Evolutionary conservation across 306 rosid genomes (phyloP).

Genomic region (Dryas drummondii): DNA sequence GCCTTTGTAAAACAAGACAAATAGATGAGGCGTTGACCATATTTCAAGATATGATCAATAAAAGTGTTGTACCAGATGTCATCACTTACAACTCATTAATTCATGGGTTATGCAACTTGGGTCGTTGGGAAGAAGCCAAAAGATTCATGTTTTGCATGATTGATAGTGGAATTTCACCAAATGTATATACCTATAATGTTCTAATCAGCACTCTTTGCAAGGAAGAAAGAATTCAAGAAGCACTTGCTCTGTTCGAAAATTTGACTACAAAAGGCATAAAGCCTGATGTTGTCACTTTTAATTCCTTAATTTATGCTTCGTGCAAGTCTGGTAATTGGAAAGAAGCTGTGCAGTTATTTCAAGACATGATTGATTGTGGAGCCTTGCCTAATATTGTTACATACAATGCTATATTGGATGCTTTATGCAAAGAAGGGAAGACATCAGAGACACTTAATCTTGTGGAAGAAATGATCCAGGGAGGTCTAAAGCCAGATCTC

Average conservation of each 20-base stretch:
- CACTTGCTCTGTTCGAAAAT: neutral
- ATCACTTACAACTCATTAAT: too few relatives aligned
- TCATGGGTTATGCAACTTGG: neutral
- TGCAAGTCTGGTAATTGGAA: constrained; percentile 13
- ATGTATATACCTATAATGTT: neutral
- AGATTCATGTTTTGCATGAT: constrained; percentile 21
- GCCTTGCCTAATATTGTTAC: neutral
- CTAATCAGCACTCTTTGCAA: neutral
- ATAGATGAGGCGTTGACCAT: too few relatives aligned
- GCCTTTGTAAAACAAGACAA: too few relatives aligned
- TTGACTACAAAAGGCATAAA: too few relatives aligned
- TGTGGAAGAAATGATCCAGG: neutral
- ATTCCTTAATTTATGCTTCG: neutral
- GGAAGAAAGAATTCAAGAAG: neutral
- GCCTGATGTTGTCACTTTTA: neutral
- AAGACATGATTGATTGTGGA: neutral
- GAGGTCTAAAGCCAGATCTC: neutral
- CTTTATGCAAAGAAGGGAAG: constrained; percentile 38
- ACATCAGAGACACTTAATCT: constrained; percentile 3
- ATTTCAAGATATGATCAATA: too few relatives aligned
- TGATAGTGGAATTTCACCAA: neutral
- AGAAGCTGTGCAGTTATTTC: neutral
- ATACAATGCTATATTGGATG: constrained; percentile 25
- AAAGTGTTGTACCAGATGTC: too few relatives aligned
- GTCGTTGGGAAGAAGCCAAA: constrained; percentile 22